These are phyloP conservation scores for Aspergillus ostianus DNA, from an alignment of 495 filamentous ascomycete species.

Conservation along the genomic window DNA sequence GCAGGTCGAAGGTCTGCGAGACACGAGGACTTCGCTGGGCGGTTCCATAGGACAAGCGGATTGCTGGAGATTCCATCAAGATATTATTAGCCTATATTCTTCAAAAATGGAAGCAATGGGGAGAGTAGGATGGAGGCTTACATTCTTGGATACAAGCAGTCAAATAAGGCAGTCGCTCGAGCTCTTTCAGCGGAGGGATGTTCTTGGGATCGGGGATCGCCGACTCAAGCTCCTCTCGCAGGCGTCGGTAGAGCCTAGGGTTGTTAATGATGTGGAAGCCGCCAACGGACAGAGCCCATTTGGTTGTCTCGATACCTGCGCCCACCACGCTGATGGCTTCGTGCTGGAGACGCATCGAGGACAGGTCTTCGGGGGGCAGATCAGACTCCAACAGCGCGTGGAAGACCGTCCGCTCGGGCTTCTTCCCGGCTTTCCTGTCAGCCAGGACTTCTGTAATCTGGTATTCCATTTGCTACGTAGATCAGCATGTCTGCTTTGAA, in stretches of 20 bases:
- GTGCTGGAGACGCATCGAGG: conserved; percentile 34
- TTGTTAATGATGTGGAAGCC: conserved; percentile 27
- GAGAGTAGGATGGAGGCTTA: no score
- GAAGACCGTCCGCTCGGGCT: no score
- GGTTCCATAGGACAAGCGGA: conserved; percentile 31
- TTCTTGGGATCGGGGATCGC: conserved; percentile 21
- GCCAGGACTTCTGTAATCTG: conserved; percentile 8
- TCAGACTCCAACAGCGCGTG: conserved; percentile 30
- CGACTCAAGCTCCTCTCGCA: conserved; percentile 24
- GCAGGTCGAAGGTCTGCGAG: conserved; percentile 6
- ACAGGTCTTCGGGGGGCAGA: conserved; percentile 29
- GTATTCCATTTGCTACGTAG: conserved; percentile 13
- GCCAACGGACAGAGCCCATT: conserved; percentile 12
- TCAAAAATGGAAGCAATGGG: neutral
- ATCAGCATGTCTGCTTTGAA: no score
- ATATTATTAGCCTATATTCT: no score
- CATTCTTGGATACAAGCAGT: conserved; percentile 43
- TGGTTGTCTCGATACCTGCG: conserved; percentile 42
- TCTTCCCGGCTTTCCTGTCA: conserved; percentile 2
- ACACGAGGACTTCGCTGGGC: conserved; percentile 24
- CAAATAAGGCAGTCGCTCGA: conserved; percentile 39
- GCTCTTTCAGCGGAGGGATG: conserved; percentile 17
- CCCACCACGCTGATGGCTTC: conserved; percentile 38
- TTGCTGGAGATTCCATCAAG: no score
- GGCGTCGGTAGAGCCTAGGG: conserved; percentile 19